Conservation (phyloP, 1,284 basidiomycete species). For the Rugosomyces carneus region DNA sequence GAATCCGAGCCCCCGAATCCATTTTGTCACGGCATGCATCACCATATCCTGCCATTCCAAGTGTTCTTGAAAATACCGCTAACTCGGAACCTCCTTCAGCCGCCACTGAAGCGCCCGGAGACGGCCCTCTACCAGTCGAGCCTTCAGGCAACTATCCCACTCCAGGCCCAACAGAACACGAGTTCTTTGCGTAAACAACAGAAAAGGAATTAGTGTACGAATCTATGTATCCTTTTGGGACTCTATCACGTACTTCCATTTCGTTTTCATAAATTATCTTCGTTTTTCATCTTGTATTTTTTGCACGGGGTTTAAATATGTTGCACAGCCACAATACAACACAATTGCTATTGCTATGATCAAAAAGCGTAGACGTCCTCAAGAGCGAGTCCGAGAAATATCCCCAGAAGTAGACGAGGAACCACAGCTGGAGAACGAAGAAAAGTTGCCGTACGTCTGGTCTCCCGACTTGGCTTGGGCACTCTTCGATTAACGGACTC, state of each 20-base stretch:
- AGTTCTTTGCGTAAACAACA: slow-evolving; percentile 22
- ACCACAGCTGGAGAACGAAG: slow-evolving; percentile 27
- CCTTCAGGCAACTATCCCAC: slow-evolving; percentile 31
- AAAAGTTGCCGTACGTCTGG: slow-evolving; percentile 43
- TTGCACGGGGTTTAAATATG: not conserved
- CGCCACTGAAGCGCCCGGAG: slow-evolving; percentile 6
- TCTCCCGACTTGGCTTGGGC: slow-evolving; percentile 5
- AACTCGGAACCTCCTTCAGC: not conserved
- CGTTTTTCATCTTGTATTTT: slow-evolving; percentile 1
- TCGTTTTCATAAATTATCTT: slow-evolving; percentile 10
- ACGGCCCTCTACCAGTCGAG: slow-evolving; percentile 15
- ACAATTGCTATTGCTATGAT: slow-evolving; percentile 35
- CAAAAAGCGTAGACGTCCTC: slow-evolving; percentile 60
- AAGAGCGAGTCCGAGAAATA: slow-evolving; percentile 41
- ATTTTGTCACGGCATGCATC: slow-evolving; percentile 42
- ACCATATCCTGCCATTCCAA: slow-evolving; percentile 19
- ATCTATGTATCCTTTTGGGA: slow-evolving; percentile 14
- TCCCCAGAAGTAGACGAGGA: slow-evolving; percentile 36
- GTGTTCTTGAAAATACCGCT: not conserved
- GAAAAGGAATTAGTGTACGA: slow-evolving; percentile 11
- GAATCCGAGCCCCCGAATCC: slow-evolving; percentile 53
- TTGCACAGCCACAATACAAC: slow-evolving; percentile 16
- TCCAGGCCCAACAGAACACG: slow-evolving; percentile 33
- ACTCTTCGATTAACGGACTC: slow-evolving; percentile 5
- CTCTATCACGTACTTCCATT: slow-evolving; percentile 4